Base-by-base conservation (phyloP, 2,329 filamentous ascomycete species). In the Talaromyces islandicus region DNA sequence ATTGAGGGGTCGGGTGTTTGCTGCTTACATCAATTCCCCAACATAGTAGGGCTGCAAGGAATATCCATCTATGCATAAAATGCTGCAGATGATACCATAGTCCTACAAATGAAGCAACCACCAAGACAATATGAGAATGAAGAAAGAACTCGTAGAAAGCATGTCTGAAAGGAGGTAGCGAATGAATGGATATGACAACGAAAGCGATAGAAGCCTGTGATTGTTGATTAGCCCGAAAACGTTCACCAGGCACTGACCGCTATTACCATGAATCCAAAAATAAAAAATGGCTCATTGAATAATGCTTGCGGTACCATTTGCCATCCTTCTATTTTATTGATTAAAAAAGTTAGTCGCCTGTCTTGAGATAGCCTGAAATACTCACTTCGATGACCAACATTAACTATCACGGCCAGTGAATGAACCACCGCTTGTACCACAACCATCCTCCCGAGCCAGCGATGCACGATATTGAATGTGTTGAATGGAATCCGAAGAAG, bases 81-180 rank as follows among this genome's bases (percentile, higher is more conserved):
- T 61, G 46, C 7, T 51, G 27, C 19, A 61, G 24, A 78, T 97
- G 94, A 50, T 92, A 79, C 83, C 88, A 94, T 10, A 92, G 86
- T 67, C 87, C 88, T 59, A 84, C 80, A 57, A 97, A 83, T 54
- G 81, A 79, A 54, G 90, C 70, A 35, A 88, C 74, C 43, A 88
- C 91, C 54, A 96, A 78, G 41, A 90, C 74, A 66, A 96, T 92
- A 76, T 97, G 94, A 30, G 88, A 77, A 71, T 90, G 91, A 67
- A 97, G 83, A 78, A 97, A 99, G 1, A 91, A 95, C 77, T 99
- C 94, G 78, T 99, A 97, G 72, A 96, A 97, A 32, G 92, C 92
- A 74, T 97, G 93, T 62, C 94, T 88, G 56, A 99, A 71, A 9
- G 56, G 60, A 25, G 60, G 50, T 4, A 61, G 52, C 6, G 60